phyloP scores from a whole-genome alignment of 306 rosid genomes.

The Myrica gale region DNA sequence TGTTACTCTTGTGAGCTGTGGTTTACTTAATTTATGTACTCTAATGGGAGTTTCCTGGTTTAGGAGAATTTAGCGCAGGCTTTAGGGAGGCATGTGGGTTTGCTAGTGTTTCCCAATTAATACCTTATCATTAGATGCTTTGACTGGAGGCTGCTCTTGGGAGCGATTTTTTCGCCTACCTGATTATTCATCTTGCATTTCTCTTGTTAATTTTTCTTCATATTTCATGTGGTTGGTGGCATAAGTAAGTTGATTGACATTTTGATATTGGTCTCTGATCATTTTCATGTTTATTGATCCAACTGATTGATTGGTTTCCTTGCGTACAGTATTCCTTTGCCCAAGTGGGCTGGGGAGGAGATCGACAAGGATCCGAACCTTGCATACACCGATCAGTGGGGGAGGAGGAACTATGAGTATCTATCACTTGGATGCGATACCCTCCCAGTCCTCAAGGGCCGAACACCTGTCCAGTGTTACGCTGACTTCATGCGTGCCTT shows the following conservation, averaged over 20 bases:
- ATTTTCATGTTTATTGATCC: not conserved
- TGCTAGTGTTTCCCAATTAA: too few relatives aligned
- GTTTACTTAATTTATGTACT: too few relatives aligned
- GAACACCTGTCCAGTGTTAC: slow-evolving; percentile 88
- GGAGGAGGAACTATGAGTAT: slow-evolving; percentile 81
- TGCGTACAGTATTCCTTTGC: slow-evolving; percentile 78
- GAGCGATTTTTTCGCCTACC: too few relatives aligned
- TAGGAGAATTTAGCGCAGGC: too few relatives aligned
- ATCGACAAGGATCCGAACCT: slow-evolving; percentile 71
- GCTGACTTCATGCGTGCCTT: slow-evolving; percentile 92
- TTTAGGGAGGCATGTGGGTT: too few relatives aligned
- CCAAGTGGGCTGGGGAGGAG: slow-evolving; percentile 88
- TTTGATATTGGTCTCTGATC: not conserved
- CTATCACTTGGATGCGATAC: slow-evolving; percentile 81
- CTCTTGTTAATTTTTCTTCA: too few relatives aligned
- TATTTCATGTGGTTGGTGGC: too few relatives aligned
- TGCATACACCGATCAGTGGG: slow-evolving; percentile 97
- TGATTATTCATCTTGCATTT: too few relatives aligned
- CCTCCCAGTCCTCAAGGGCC: slow-evolving; percentile 86
- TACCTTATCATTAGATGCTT: too few relatives aligned
- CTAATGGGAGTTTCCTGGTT: too few relatives aligned
- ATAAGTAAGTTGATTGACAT: not conserved
- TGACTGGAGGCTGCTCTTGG: too few relatives aligned
- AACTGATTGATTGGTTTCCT: not conserved
- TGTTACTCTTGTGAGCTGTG: too few relatives aligned